Evolutionary conservation across 768 basidiomycete species (phyloP), one percentile per base, ranked within the genome.

Genomic region (Imleria badia): DNA sequence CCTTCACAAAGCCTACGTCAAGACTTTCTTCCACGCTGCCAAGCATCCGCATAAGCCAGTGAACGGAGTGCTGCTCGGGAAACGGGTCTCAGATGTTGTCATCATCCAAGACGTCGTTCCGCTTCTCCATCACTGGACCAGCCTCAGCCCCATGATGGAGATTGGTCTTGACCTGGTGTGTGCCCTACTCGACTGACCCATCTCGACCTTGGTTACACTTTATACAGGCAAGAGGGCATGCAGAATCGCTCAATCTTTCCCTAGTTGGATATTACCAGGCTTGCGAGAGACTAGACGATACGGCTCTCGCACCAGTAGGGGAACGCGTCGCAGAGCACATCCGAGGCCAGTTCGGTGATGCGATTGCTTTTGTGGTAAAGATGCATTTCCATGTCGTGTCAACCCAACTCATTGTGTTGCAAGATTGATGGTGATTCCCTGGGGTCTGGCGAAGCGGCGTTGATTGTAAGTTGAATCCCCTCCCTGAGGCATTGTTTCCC

Each of bases 91-190:
- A 3, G 66, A 69, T 20, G 62, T 64, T 2, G 79, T 89, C 40
- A 67, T 68, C 50, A 78, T 88, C 45, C 72, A 75, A 45, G 89
- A 93, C 63, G 80, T 84, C 3, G 75, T 94, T 36, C 91, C 91
- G 15, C 76, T 94, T 34, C 78, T 91, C 47, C 91, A 94, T 65
- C 85, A 91, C 66, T 93, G 90, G 90, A 90, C 89, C 8, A 85
- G 80, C 61, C 76, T 94, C 49, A 87, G 85, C 56, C 87, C 89
- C 5, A 88, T 88, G 85, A 91, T 91, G 86, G 89, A 91, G 66
- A 84, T 90, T 56, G 91, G 89, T 23, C 78, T 91, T 39, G 87
- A 89, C 62, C 73, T 90, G 64, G 89, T 89, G 60, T 60, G 84
- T 72, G 29, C 17, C 31, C 36, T 46, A 15, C 38, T 47, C 8